phyloP scores from a whole-genome alignment of 352 stramenopile species.

The Globisporangium spiculum region DNA sequence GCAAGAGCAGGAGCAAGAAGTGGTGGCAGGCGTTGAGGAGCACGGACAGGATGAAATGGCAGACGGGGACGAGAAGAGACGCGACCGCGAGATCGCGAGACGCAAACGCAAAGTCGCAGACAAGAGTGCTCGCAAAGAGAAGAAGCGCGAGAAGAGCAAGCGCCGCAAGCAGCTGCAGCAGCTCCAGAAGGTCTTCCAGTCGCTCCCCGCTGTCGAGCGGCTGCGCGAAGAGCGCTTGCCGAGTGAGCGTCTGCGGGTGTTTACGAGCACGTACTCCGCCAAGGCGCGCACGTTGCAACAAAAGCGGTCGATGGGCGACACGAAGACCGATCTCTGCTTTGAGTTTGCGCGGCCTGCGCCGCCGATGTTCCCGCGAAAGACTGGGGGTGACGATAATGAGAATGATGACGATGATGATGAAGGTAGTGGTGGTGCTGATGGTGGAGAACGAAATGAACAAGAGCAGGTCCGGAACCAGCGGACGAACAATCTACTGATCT shows the following conservation, averaged over 20 bases:
- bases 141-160: slow-evolving; percentile 25
- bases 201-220: slow-evolving; percentile 38
- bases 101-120: slow-evolving; percentile 13
- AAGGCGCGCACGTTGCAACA: slow-evolving; percentile 45
- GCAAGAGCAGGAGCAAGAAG: slow-evolving; percentile 2
- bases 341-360: slow-evolving; percentile 48
- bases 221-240: slow-evolving; percentile 42
- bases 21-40: neutral
- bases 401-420: neutral
- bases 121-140: slow-evolving; percentile 23
- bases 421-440: neutral
- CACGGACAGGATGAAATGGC: slow-evolving; percentile 2
- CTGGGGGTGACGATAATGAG: neutral
- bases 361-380: neutral
- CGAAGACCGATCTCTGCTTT: slow-evolving; percentile 53
- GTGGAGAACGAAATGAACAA: slow-evolving; percentile 4
- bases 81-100: slow-evolving; percentile 22
- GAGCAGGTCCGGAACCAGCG: slow-evolving; percentile 16
- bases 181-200: slow-evolving; percentile 27
- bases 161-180: slow-evolving; percentile 22
- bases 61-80: slow-evolving; percentile 15
- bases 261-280: slow-evolving; percentile 47
- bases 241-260: slow-evolving; percentile 43
- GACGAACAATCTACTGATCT: slow-evolving; percentile 15
- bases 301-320: slow-evolving; percentile 62